phyloP scores from a whole-genome alignment of 306 rosid genomes.

The Prunus kanzakura region DNA sequence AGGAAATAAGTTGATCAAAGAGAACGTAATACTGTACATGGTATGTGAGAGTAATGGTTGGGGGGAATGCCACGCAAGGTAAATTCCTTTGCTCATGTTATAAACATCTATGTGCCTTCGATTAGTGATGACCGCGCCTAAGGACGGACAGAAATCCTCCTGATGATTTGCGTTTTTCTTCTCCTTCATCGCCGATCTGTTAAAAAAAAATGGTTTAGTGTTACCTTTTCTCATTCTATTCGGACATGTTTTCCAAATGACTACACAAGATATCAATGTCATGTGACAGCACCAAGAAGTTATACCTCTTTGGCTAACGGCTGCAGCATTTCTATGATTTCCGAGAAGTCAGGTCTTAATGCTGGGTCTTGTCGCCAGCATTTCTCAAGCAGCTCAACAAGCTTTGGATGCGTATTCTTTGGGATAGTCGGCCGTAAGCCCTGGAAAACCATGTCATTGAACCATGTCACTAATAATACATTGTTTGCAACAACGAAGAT shows the following conservation, averaged over 20 bases:
- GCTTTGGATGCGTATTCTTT: slow-evolving; percentile 75
- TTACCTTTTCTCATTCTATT: background rate
- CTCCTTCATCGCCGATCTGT: slow-evolving; percentile 75
- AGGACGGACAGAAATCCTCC: slow-evolving; percentile 69
- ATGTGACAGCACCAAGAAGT: background rate
- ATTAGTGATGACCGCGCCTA: slow-evolving; percentile 64
- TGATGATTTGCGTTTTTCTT: slow-evolving; percentile 52
- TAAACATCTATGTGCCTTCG: slow-evolving; percentile 17
- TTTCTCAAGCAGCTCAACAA: slow-evolving; percentile 71
- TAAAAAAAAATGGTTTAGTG: slow-evolving; percentile 4
- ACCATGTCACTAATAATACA: background rate
- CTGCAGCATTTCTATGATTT: slow-evolving; percentile 69
- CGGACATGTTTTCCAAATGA: background rate
- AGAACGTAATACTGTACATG: slow-evolving; percentile 46
- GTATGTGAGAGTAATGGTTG: slow-evolving; percentile 19
- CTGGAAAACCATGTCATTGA: slow-evolving; percentile 34
- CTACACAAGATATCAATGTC: background rate
- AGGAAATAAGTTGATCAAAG: background rate
- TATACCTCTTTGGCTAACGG: slow-evolving; percentile 68
- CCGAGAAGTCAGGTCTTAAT: slow-evolving; percentile 75
- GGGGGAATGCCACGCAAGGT: slow-evolving; percentile 16
- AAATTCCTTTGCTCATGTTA: slow-evolving; percentile 32
- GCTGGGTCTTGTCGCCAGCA: slow-evolving; percentile 94
- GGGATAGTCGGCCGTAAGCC: slow-evolving; percentile 86
- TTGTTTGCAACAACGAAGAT: background rate